Evolutionary conservation across 139 green algal genomes (phyloP), one percentile per base, ranked within the genome.

Genomic region (Chlorella sp.): DNA sequence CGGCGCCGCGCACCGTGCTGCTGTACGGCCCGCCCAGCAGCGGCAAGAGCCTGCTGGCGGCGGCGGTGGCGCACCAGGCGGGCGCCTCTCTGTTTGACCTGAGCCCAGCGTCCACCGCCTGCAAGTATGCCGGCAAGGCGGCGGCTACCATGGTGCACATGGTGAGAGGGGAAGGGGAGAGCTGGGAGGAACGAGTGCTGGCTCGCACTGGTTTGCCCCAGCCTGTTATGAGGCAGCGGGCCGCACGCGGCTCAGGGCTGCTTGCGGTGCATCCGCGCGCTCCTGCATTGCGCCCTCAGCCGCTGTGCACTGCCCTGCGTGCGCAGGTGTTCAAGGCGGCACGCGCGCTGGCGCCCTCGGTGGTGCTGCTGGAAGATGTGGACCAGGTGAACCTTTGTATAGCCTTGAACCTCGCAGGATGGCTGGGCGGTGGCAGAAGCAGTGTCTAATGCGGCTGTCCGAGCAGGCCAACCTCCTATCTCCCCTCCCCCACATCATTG

Each of bases 281-380:
- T 7, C 46, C 46, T 54, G 8, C 46, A 11, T 54, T 7, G 11
- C 11, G 46, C 46, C 46, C 46, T 11, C 8, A 7, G 8, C 7
- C 46, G 46, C 46, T 17, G 7, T 11, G 8, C 46, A 11, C 46
- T 54, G 46, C 60, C 60, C 60, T 28, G 22, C 62, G 2, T 30
- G 17, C 1, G 30, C 72, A 78, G 44, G 90, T 98, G 36, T 97
- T 98, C 80, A 85, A 92, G 74, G 95, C 96, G 38, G 95, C 95
- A 0, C 56, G 67, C 0, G 90, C 93, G 40, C 94, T 97, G 92
- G 93, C 94, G 0, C 96, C 96, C 19, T 91, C 89, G 22, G 88
- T 99, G 20, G 96, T 99, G 87, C 95, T 94, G 88, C 93, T 99
- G 34, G 93, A 98, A 68, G 92, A 98, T 86, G 88, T 91, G 38